phyloP scores from a whole-genome alignment of 192 early-diverging fungal species.

The Coemansia sp. region DNA sequence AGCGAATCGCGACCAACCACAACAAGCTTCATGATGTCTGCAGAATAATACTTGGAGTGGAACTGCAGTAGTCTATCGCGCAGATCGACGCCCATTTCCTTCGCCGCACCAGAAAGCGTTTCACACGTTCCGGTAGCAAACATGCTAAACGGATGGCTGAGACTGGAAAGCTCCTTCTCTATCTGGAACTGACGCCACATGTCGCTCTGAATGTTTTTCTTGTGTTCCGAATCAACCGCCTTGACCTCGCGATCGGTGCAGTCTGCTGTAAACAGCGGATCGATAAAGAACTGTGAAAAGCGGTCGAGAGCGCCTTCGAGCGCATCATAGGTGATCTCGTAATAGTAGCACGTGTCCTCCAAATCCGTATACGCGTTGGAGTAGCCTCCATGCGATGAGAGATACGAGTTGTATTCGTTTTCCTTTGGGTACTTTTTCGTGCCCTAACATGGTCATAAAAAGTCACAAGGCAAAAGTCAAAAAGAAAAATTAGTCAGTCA shows the following conservation, averaged over 20 bases:
- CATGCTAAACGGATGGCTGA: conserved; percentile 78
- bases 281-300: conserved; percentile 93
- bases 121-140: conserved; percentile 93
- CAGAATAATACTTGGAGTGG: conserved; percentile 87
- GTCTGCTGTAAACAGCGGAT: conserved; percentile 81
- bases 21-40: conserved; percentile 94
- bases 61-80: conserved; percentile 85
- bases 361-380: conserved; percentile 56
- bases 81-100: conserved; percentile 77
- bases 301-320: conserved; percentile 70
- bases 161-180: conserved; percentile 75
- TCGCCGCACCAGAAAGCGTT: conserved; percentile 63
- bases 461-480: neutral
- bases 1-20: conserved; percentile 87
- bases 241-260: conserved; percentile 92
- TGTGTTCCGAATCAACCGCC: conserved; percentile 97
- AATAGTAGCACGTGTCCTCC: conserved; percentile 55
- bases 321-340: conserved; percentile 53
- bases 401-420: conserved; percentile 66
- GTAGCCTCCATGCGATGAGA: conserved; percentile 47
- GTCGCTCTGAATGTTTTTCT: conserved; percentile 92
- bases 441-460: conserved; percentile 41
- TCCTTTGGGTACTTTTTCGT: conserved; percentile 75
- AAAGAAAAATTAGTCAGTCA: neutral
- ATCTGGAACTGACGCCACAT: conserved; percentile 89